These are phyloP conservation scores for Hypsizygus marmoreus DNA, from an alignment of 768 basidiomycete genomes.

Conservation along the genomic window DNA sequence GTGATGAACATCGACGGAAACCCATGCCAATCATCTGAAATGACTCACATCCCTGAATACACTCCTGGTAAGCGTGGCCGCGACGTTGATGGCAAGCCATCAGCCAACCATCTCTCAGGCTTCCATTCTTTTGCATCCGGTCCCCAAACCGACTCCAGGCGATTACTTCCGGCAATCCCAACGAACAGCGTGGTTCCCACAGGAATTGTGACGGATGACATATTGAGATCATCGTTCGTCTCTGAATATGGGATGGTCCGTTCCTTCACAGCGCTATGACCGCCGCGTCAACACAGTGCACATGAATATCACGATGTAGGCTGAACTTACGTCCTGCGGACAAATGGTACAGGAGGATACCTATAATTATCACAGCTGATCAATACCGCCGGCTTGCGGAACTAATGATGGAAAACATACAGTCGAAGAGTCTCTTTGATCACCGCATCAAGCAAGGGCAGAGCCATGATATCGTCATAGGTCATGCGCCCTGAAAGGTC, in stretches of 20 bases:
- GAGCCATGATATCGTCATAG: conserved; percentile 37
- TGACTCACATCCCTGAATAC: conserved; percentile 50
- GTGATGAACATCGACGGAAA: conserved; percentile 2
- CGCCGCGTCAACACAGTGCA: background rate
- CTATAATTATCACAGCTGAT: conserved; percentile 19
- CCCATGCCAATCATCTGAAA: background rate
- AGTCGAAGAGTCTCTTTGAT: conserved; percentile 49
- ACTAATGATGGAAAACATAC: conserved; percentile 22
- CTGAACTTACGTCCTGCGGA: conserved; percentile 41
- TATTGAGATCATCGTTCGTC: conserved; percentile 20
- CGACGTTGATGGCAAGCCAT: conserved; percentile 11
- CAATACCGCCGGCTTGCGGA: background rate
- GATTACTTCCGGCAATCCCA: conserved; percentile 48
- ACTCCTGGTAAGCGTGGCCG: conserved; percentile 46
- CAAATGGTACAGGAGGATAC: conserved; percentile 49
- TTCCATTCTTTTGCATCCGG: conserved; percentile 49
- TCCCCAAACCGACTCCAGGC: conserved; percentile 54
- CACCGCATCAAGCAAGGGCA: conserved; percentile 47
- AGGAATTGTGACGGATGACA: conserved; percentile 41
- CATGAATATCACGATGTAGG: background rate
- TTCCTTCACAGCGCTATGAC: conserved; percentile 42
- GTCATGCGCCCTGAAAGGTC: conserved; percentile 22
- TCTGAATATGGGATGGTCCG: conserved; percentile 41
- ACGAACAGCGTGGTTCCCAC: conserved; percentile 51
- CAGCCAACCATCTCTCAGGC: conserved; percentile 51